Conservation (phyloP, 352 stramenopile species). For the Phytophthora kernoviae region DNA sequence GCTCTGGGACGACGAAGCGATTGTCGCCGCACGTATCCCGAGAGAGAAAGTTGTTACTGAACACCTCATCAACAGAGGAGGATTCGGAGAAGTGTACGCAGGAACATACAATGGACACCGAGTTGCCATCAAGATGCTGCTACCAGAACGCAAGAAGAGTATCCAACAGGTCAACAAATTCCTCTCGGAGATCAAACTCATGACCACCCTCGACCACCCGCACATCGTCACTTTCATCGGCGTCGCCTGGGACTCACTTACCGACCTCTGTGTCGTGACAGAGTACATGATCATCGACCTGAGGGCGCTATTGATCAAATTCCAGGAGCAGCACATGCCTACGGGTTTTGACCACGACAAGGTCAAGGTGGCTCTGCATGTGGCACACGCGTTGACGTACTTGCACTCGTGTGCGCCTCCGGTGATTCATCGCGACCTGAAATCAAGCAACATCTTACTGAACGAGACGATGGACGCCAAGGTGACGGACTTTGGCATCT, state of each 20-base stretch:
- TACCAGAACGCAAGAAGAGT: conserved; percentile 30
- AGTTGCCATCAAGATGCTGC: conserved; percentile 34
- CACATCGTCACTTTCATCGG: conserved; percentile 52
- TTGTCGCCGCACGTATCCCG: conserved; percentile 30
- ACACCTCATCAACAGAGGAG: conserved; percentile 25
- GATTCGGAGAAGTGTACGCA: conserved; percentile 29
- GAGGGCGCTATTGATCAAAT: conserved; percentile 31
- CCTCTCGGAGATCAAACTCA: conserved; percentile 32
- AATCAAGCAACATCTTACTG: conserved; percentile 34
- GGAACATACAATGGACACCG: conserved; percentile 32
- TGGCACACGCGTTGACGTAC: conserved; percentile 39
- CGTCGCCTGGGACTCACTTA: conserved; percentile 50
- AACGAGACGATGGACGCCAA: conserved; percentile 28
- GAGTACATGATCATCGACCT: conserved; percentile 54
- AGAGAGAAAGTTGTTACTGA: conserved; percentile 28
- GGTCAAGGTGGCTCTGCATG: conserved; percentile 26
- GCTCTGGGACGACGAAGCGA: conserved; percentile 40
- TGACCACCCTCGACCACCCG: conserved; percentile 32
- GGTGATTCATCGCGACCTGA: conserved; percentile 29
- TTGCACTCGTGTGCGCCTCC: conserved; percentile 35
- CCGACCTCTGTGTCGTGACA: conserved; percentile 40
- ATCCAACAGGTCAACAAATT: conserved; percentile 34
- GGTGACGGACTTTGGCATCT: conserved; percentile 36
- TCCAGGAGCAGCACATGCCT: conserved; percentile 24
- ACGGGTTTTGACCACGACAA: conserved; percentile 34